Percentiles rank a stretch among this genome's conserved stretches.
Evolutionary conservation across 2,329 filamentous ascomycete species (phyloP).

Genomic region (Anthostomella pinea): DNA sequence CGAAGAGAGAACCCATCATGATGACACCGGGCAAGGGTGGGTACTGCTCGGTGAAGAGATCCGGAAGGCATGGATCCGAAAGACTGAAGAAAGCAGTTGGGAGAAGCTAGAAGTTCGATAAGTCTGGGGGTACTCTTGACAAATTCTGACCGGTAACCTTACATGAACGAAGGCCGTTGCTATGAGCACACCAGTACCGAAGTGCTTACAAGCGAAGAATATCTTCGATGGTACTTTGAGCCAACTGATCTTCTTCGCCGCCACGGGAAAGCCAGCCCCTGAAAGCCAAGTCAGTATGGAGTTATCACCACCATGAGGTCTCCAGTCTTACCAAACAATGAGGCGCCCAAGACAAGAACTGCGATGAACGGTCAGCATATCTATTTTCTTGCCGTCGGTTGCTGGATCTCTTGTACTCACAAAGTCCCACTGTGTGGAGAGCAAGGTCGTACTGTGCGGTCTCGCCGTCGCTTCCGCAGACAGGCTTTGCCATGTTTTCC

Average conservation of each 20-base stretch:
- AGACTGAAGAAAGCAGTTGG: conserved; percentile 57
- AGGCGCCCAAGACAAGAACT: conserved; percentile 41
- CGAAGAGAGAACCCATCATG: conserved; percentile 62
- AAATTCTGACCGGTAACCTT: conserved; percentile 21
- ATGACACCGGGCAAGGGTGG: conserved; percentile 62
- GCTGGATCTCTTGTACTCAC: conserved; percentile 30
- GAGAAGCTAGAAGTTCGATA: conserved; percentile 41
- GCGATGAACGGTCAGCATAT: no score
- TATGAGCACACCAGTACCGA: conserved; percentile 69
- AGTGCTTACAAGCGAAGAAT: conserved; percentile 64
- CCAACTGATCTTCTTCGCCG: conserved; percentile 54
- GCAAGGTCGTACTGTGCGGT: conserved; percentile 41
- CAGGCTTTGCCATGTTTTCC: conserved; percentile 32
- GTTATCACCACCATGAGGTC: background rate
- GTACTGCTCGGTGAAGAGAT: conserved; percentile 58
- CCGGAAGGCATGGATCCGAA: conserved; percentile 53
- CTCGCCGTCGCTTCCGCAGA: conserved; percentile 36
- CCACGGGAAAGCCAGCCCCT: conserved; percentile 52
- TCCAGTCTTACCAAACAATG: conserved; percentile 36
- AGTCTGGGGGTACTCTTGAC: conserved; percentile 1
- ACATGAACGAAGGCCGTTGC: conserved; percentile 73
- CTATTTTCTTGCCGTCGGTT: background rate
- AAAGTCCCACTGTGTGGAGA: conserved; percentile 41
- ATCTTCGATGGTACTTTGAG: conserved; percentile 54
- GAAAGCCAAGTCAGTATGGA: no score